These are phyloP conservation scores for Ascochyta clinopodiicola DNA, from an alignment of 2,329 filamentous ascomycete genomes.

Conservation along the genomic window DNA sequence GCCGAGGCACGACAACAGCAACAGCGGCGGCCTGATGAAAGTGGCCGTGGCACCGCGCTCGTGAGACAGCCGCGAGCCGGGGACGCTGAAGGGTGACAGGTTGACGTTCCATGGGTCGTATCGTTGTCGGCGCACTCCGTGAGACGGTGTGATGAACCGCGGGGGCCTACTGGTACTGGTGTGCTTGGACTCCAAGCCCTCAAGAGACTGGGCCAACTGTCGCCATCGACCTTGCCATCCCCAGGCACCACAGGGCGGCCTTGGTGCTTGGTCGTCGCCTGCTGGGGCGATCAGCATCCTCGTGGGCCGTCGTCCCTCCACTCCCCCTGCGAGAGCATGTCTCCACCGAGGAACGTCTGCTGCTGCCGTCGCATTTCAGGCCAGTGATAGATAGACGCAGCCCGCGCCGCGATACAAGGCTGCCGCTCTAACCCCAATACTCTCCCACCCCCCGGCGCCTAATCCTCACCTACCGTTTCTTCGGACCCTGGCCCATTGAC, in stretches of 20 bases:
- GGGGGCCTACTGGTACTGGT: neutral
- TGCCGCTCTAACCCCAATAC: conserved; percentile 11
- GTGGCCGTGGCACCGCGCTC: conserved; percentile 1
- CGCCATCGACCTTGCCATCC: conserved; percentile 10
- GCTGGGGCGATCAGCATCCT: conserved; percentile 7
- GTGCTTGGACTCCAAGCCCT: conserved; percentile 11
- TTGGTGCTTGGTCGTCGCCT: conserved; percentile 1
- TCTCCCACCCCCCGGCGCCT: conserved; percentile 8
- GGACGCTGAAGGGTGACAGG: conserved; percentile 9
- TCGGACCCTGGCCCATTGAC: conserved; percentile 4
- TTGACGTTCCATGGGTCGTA: conserved; percentile 17
- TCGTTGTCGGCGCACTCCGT: conserved; percentile 13
- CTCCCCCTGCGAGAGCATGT: conserved; percentile 5
- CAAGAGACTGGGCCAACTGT: conserved; percentile 19
- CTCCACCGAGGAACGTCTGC: conserved; percentile 10
- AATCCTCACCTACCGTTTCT: conserved; percentile 12
- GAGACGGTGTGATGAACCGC: neutral
- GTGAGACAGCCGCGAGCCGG: neutral
- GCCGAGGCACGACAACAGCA: conserved; percentile 1
- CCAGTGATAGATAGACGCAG: conserved; percentile 12
- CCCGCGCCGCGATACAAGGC: conserved; percentile 3
- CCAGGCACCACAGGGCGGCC: conserved; percentile 15
- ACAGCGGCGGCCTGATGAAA: neutral
- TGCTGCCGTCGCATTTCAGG: conserved; percentile 14
- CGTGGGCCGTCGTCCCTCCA: conserved; percentile 12